Conservation (phyloP, 306 rosid species). For the Senna siamea region DNA sequence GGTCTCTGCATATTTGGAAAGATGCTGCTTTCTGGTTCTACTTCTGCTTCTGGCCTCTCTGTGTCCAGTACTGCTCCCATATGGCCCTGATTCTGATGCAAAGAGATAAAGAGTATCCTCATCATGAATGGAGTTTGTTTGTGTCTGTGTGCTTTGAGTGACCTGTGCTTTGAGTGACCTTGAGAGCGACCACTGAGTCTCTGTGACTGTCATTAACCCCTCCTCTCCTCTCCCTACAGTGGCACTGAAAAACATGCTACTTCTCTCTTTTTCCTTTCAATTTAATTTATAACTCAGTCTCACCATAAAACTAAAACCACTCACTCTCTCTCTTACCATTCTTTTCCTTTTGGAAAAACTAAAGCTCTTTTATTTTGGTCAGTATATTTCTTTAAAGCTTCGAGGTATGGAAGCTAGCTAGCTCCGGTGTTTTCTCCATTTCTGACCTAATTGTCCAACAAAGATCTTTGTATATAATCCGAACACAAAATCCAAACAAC, state of each 20-base stretch:
- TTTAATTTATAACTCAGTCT: too few relatives aligned
- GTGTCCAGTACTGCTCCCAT: constrained; percentile 40
- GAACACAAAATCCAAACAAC: constrained; percentile 58
- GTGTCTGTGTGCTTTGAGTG: constrained; percentile 47
- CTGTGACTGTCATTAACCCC: constrained; percentile 64
- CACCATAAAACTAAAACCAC: too few relatives aligned
- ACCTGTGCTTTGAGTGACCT: constrained; percentile 34
- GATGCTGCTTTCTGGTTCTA: constrained; percentile 53
- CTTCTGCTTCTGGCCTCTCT: constrained; percentile 9
- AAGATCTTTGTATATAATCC: constrained; percentile 48
- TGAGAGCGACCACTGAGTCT: constrained; percentile 74
- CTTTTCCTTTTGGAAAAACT: constrained; percentile 16
- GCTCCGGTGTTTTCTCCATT: constrained; percentile 22
- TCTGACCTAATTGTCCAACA: constrained; percentile 52
- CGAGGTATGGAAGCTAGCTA: not conserved
- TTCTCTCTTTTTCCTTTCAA: constrained; percentile 27
- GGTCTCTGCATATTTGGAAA: constrained; percentile 73
- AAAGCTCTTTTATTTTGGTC: constrained; percentile 22
- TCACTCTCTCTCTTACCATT: constrained; percentile 8
- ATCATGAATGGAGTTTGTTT: constrained; percentile 64
- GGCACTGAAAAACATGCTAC: constrained; percentile 94
- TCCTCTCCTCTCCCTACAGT: constrained; percentile 48
- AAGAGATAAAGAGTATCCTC: constrained; percentile 37
- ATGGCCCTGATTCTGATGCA: constrained; percentile 76
- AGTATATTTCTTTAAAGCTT: constrained; percentile 47